Conservation (phyloP, 129 eudicot genomes). For the Flaveria ramosissima region DNA sequence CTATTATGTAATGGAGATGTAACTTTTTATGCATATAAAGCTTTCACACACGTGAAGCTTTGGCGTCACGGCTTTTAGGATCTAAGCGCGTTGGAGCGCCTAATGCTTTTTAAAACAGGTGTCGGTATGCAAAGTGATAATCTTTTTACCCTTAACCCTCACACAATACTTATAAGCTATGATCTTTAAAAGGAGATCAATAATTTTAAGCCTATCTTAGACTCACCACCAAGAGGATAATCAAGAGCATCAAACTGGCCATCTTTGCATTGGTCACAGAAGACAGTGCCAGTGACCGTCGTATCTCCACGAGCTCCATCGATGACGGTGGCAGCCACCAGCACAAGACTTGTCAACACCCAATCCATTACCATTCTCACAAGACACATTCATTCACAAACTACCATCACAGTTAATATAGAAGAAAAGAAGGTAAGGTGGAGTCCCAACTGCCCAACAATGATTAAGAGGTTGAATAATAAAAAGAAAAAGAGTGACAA, state of each 20-base stretch:
- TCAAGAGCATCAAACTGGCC: slow-evolving; percentile 68
- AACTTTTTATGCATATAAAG: too few relatives aligned
- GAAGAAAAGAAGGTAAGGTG: background rate
- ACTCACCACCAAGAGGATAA: slow-evolving; percentile 74
- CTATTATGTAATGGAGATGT: too few relatives aligned
- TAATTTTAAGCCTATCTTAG: background rate
- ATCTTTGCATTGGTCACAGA: slow-evolving; percentile 94
- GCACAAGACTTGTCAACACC: slow-evolving; percentile 23
- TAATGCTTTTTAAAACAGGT: too few relatives aligned
- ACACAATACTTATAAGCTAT: background rate
- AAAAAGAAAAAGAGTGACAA: background rate
- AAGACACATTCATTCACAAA: slow-evolving; percentile 13
- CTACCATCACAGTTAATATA: slow-evolving; percentile 15
- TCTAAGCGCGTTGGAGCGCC: too few relatives aligned
- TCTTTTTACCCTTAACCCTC: too few relatives aligned
- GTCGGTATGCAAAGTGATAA: background rate
- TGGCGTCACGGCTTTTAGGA: too few relatives aligned
- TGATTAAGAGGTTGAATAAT: slow-evolving; percentile 18
- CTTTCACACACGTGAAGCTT: too few relatives aligned
- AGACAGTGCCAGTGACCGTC: slow-evolving; percentile 75
- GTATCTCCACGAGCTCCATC: slow-evolving; percentile 52
- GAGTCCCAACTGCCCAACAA: slow-evolving; percentile 31
- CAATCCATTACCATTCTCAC: slow-evolving; percentile 43
- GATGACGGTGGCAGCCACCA: slow-evolving; percentile 43
- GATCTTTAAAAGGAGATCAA: background rate